Percentiles rank a stretch among this genome's conserved stretches.
Evolutionary conservation across 768 basidiomycete species (phyloP).

Genomic region (Cyathus striatus): DNA sequence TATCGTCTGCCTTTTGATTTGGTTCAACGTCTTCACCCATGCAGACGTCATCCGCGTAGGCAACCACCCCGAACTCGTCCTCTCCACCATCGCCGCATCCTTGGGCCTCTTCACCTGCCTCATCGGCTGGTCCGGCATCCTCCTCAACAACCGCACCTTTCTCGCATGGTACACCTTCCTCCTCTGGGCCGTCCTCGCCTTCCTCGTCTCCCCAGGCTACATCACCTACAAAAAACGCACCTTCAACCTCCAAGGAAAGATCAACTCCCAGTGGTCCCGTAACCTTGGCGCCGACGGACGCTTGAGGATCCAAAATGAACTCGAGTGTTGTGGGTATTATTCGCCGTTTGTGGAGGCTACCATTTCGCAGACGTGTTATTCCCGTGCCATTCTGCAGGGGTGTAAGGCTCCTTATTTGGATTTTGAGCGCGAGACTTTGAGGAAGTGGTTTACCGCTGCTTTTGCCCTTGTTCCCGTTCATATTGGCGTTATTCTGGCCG

Average conservation of each 20-base stretch:
- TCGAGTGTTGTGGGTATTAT: conserved; percentile 79
- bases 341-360: conserved; percentile 79
- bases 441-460: conserved; percentile 59
- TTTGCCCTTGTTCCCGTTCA: conserved; percentile 71
- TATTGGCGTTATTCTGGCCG: conserved; percentile 54
- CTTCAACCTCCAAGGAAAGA: conserved; percentile 80
- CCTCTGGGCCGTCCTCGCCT: conserved; percentile 68
- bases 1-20: conserved; percentile 64
- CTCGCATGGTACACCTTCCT: conserved; percentile 74
- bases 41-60: conserved; percentile 72
- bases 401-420: conserved; percentile 64
- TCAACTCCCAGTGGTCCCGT: conserved; percentile 74
- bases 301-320: conserved; percentile 66
- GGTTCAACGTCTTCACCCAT: conserved; percentile 69
- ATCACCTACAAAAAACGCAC: conserved; percentile 67
- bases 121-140: conserved; percentile 74
- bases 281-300: conserved; percentile 54
- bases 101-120: conserved; percentile 60
- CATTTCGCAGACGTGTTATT: conserved; percentile 67
- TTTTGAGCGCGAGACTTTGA: conserved; percentile 50
- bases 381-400: conserved; percentile 65
- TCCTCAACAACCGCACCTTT: conserved; percentile 82
- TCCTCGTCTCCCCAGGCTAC: conserved; percentile 75
- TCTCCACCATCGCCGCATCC: conserved; percentile 63
- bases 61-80: conserved; percentile 60